Conservation (phyloP, 1,284 basidiomycete species). For the Veloporphyrellus conicus region DNA sequence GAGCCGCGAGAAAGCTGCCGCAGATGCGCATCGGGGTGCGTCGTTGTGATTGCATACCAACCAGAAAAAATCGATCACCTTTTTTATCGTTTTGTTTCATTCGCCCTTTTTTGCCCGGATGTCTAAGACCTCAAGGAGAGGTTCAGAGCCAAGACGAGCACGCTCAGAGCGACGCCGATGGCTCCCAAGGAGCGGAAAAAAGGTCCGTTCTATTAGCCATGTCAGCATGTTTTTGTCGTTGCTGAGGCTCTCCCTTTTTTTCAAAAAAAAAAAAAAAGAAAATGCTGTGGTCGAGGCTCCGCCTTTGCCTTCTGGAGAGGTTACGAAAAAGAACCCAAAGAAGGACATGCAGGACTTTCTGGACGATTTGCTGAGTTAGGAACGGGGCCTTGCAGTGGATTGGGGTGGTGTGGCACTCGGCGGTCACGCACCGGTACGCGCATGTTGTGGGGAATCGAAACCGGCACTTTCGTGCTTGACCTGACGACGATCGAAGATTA, state of each 20-base stretch:
- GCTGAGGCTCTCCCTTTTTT: not conserved
- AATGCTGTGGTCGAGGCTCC: conserved; percentile 49
- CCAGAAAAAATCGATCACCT: not conserved
- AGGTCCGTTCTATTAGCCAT: conserved; percentile 32
- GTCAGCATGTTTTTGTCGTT: not conserved
- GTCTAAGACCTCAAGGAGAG: conserved; percentile 62
- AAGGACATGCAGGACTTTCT: conserved; percentile 69
- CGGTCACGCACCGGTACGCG: not conserved
- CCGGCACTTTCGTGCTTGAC: not conserved
- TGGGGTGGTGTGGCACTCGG: not conserved
- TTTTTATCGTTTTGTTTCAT: no score
- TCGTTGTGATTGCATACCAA: not conserved
- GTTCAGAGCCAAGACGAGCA: conserved; percentile 57
- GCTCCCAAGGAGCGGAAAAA: conserved; percentile 32
- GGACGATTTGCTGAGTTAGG: conserved; percentile 58
- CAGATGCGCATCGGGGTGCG: conserved; percentile 69
- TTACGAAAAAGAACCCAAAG: conserved; percentile 48
- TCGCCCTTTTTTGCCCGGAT: no score
- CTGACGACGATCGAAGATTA: not conserved
- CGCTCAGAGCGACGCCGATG: conserved; percentile 41
- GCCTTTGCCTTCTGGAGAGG: conserved; percentile 42
- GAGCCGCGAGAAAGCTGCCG: conserved; percentile 61
- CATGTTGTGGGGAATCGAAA: not conserved
- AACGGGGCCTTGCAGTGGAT: not conserved
- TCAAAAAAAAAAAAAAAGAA: no score